phyloP scores from a whole-genome alignment of 345 rosid species.

The Tarenaya hassleriana region DNA sequence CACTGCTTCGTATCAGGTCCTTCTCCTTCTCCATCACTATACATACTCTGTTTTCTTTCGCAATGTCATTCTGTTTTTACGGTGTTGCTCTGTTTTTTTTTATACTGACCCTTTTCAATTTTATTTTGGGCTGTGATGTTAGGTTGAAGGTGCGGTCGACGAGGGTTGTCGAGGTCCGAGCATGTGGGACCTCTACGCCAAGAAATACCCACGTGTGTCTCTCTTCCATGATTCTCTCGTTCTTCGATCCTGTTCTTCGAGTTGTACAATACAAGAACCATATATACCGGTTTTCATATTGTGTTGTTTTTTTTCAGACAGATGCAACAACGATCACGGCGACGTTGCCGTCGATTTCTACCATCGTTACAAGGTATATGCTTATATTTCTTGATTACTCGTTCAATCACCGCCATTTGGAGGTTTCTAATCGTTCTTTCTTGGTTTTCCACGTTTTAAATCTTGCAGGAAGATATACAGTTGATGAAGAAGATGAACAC shows the following conservation, averaged over 20 bases:
- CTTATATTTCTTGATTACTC: no score
- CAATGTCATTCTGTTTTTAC: neutral
- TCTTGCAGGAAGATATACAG: slow-evolving; percentile 55
- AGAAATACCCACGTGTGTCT: slow-evolving; percentile 29
- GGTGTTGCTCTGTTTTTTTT: neutral
- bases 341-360: slow-evolving; percentile 43
- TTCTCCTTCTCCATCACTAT: neutral
- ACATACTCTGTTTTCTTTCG: neutral
- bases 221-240: neutral
- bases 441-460: no score
- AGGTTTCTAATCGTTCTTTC: no score
- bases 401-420: no score
- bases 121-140: neutral
- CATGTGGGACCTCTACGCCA: slow-evolving; percentile 31
- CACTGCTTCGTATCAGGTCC: slow-evolving; percentile 31
- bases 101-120: neutral
- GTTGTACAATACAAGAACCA: no score
- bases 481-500: slow-evolving; percentile 43
- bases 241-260: no score
- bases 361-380: slow-evolving; percentile 49
- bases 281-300: no score
- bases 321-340: slow-evolving; percentile 36
- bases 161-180: slow-evolving; percentile 36
- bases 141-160: slow-evolving; percentile 31
- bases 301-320: slow-evolving; percentile 23